Evolutionary conservation across 2,329 filamentous ascomycete species (phyloP), one percentile per base, ranked within the genome.

Genomic region (Cryphonectria carpinicola): DNA sequence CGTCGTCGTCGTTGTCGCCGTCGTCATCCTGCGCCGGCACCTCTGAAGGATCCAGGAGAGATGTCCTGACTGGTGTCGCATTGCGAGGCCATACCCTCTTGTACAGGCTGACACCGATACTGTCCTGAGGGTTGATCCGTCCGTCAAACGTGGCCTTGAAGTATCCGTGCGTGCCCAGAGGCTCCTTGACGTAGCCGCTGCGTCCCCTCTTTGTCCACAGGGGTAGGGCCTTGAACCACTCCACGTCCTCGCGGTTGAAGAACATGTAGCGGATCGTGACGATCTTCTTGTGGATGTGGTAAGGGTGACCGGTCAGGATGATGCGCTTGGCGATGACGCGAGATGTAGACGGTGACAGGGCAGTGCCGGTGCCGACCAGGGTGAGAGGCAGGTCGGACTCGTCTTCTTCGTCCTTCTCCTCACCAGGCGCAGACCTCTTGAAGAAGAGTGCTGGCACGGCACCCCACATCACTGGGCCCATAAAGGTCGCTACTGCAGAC

Each of bases 241-340:
- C 90, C 43, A 99, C 93, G 75, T 99, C 97, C 77, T 95, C 93
- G 65, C 92, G 86, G 84, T 95, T 97, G 89, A 99, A 99, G 87
- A 99, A 99, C 97, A 99, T 99, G 87, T 99, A 99, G 41, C 96
- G 92, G 63, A 99, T 91, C 0, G 97, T 99, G 71, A 99, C 96
- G 35, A 99, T 86, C 82, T 92, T 94, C 88, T 97, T 98, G 89
- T 99, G 94, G 80, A 99, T 99, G 84, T 99, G 97, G 87, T 94
- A 98, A 0, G 97, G 96, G 79, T 99, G 95, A 22, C 96, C 97
- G 0, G 96, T 97, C 70, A 99, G 87, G 74, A 98, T 93, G 76
- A 97, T 90, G 67, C 96, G 92, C 84, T 99, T 99, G 76, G 95
- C 95, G 72, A 99, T 90, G 69, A 99, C 92, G 54, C 96, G 91